Conservation (phyloP, 768 basidiomycete genomes). For the Leccinum variicolor region DNA sequence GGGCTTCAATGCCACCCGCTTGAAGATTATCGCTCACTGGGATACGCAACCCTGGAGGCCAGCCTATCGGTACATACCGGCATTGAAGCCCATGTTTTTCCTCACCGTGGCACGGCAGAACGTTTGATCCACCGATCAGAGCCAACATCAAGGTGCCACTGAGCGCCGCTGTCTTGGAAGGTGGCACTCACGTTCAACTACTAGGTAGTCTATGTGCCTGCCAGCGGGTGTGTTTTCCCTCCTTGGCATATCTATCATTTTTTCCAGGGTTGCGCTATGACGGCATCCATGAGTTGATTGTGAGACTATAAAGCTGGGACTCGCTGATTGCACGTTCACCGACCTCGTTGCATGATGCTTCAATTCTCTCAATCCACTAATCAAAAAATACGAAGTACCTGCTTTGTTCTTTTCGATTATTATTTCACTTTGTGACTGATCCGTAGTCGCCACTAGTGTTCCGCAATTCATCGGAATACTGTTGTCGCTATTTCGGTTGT, state of each 20-base stretch:
- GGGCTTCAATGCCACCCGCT: conserved; percentile 68
- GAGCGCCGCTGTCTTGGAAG: not conserved
- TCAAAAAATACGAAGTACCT: conserved; percentile 10
- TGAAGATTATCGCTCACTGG: conserved; percentile 90
- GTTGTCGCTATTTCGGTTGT: conserved; percentile 16
- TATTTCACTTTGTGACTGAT: conserved; percentile 3
- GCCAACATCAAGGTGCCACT: not conserved
- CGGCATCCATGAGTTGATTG: not conserved
- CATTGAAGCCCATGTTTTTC: not conserved
- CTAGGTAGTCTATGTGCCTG: not conserved
- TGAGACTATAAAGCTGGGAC: conserved; percentile 1
- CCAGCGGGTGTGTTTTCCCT: not conserved
- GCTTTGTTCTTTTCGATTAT: not conserved
- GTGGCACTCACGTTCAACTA: not conserved
- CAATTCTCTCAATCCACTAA: conserved; percentile 12
- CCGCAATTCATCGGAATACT: conserved; percentile 13
- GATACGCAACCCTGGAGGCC: conserved; percentile 71
- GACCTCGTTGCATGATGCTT: conserved; percentile 1
- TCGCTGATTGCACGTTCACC: not conserved
- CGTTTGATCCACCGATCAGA: not conserved
- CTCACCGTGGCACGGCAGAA: not conserved
- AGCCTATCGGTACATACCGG: not conserved
- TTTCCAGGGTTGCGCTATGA: not conserved
- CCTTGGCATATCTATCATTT: not conserved
- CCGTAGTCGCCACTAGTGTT: conserved; percentile 4